Evolutionary conservation across 139 green algal genomes (phyloP).

Genomic region (Tetraselmis chui): DNA sequence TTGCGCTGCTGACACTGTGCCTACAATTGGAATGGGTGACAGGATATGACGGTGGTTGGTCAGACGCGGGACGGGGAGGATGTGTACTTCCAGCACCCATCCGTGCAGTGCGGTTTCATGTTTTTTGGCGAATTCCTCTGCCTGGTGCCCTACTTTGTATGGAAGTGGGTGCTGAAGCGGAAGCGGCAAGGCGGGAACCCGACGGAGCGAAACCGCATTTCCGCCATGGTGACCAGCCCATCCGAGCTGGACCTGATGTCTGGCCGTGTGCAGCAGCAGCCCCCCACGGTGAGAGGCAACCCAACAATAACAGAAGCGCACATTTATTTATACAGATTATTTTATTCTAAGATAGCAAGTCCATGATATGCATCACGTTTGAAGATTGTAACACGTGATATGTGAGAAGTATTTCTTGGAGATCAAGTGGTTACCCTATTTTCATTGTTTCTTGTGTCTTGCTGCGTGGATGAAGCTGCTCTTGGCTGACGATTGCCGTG

Average conservation of each 20-base stretch:
- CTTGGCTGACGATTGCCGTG: too few species aligned
- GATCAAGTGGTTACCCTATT: too few species aligned
- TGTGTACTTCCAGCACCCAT: conserved; percentile 63
- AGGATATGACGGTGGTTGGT: conserved; percentile 60
- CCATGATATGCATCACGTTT: too few species aligned
- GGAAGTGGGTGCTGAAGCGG: neutral
- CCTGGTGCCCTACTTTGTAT: conserved; percentile 58
- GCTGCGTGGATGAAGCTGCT: too few species aligned
- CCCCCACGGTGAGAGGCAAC: neutral
- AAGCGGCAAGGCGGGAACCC: neutral
- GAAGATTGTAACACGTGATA: too few species aligned
- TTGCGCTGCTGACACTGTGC: too few species aligned
- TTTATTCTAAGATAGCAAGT: too few species aligned
- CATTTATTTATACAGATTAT: too few species aligned
- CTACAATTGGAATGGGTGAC: conserved; percentile 1
- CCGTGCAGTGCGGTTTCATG: conserved; percentile 68
- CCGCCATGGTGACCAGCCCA: neutral
- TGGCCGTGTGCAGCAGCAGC: neutral
- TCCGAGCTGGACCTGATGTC: neutral
- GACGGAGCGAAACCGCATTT: neutral
- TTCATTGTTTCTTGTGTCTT: too few species aligned
- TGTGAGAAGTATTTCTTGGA: too few species aligned
- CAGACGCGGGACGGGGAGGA: conserved; percentile 25
- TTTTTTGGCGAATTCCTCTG: conserved; percentile 72
- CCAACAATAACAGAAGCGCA: too few species aligned